Conservation (phyloP, 2,329 filamentous ascomycete genomes). For the Scytalidium sp. region DNA sequence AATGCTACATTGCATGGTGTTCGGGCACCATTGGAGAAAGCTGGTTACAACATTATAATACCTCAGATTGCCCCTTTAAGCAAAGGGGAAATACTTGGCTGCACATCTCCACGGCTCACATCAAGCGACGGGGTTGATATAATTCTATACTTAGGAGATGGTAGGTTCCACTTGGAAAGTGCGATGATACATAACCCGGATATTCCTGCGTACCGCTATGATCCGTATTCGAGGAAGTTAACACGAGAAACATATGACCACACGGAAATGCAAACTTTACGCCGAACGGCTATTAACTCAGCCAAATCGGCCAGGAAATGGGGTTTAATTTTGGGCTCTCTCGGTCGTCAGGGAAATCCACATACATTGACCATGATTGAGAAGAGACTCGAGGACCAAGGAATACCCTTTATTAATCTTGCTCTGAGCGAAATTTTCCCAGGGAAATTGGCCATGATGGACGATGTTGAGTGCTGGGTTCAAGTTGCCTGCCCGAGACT, state of each 20-base stretch:
- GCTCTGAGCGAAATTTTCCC: constrained; percentile 95
- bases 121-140: constrained; percentile 63
- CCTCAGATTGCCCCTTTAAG: constrained; percentile 91
- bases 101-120: constrained; percentile 76
- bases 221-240: constrained; percentile 89
- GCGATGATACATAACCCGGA: constrained; percentile 98
- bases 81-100: constrained; percentile 96
- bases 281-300: constrained; percentile 70
- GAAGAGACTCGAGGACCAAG: constrained; percentile 64
- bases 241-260: constrained; percentile 92
- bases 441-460: constrained; percentile 89
- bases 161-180: constrained; percentile 92
- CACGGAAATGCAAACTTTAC: constrained; percentile 80
- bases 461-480: constrained; percentile 95
- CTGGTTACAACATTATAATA: constrained; percentile 81
- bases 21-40: constrained; percentile 70
- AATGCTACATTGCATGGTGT: constrained; percentile 94
- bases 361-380: constrained; percentile 89
- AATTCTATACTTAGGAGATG: constrained; percentile 87
- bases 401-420: constrained; percentile 80
- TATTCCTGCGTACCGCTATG: constrained; percentile 91
- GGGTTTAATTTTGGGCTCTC: constrained; percentile 89
- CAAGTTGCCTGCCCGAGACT: constrained; percentile 95
- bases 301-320: constrained; percentile 81
- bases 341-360: constrained; percentile 93